Base-by-base conservation (phyloP, 495 filamentous ascomycete genomes). In the Penicillium diatomitis region DNA sequence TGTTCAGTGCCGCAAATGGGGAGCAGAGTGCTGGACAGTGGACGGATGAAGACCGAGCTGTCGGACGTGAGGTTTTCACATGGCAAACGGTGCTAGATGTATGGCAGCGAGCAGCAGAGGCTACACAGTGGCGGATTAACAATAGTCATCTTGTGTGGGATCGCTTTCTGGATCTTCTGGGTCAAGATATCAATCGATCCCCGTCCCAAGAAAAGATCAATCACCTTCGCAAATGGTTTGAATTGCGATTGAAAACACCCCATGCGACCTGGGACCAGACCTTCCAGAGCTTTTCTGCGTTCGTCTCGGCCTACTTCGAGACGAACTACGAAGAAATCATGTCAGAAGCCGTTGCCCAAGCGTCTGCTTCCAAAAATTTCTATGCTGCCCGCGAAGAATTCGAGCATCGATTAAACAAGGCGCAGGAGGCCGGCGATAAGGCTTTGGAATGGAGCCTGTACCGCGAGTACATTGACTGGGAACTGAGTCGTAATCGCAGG, bases 121-220 rank as follows among this genome's bases (percentile, higher is more conserved):
- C 84, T 28, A 92, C 88, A 9, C 80, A 84, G 58, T 88, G 84
- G 70, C 83, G 86, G 55, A 77, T 96, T 49, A 78, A 82, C 57
- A 87, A 95, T 59, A 95, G 90, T 68, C 80, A 92, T 56, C 56
- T 83, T 43, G 75, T 96, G n/a, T 98, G 90, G 90, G 81, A 95
- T 60, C 83, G 82, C 49, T 90, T 83, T 45, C 68, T 81, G 7
- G 74, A 85, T 31, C 62, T 85, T 12, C 57, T 81, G 29, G 57
- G 77, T 47, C 66, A 76, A 70, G 87, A 86, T 73, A 51, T 87
- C 54, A 70, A 76, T n/a, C 75, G 69, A 41, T 69, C 70, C 2
- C 71, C 77, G 8, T 75, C 74, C 4, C 68, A 72, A 41, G 74
- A 82, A 10, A 80, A 79, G 47, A 69, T 90, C 32, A 75, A 76